Base-by-base conservation (phyloP, 306 rosid species). In the Styphnolobium japonicum region DNA sequence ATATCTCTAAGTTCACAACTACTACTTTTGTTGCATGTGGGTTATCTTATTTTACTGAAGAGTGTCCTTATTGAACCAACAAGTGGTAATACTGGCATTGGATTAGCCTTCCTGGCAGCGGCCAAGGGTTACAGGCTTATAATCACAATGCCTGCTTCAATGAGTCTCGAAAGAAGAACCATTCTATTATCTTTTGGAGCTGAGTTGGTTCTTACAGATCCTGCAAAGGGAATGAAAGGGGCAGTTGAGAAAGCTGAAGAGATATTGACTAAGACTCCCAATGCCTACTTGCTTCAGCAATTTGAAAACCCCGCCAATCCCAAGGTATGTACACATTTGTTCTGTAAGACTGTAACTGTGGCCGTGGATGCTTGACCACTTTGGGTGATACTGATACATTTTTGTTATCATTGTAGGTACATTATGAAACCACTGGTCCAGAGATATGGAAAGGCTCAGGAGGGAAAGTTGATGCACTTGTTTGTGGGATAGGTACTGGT, bases 271-370 rank as follows among this genome's bases (percentile, higher is more conserved):
- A 86, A 70, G 87, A 90, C 92, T 68, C 91, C 92, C 46, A 75
- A 90, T 48, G 86, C 89, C 45, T 90, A 85, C 82, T 80, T 90
- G 0, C 91, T 90, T 74, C 85, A 88, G 81, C 92, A 90, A 53
- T 87, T 87, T 76, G 89, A 90, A 85, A 90, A 90, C 81, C 92
- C 94, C 25, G 87, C 94, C 78, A 90, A 90, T 81, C 94, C 92
- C 10, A 90, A 88, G 92, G 92, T 88, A 67, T 53, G 10, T 75
- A 27, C 5, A 61, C 37, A 46, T 42, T 70, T 66, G 22, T 76
- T 31, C 39, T 48, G 31, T n/a, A n/a, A n/a, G n/a, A n/a, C n/a
- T n/a, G n/a, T 67, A 22, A 67, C 49, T 51, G 25, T 10, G 39
- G 57, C 31, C 14, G 63, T 67, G 39, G 68, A 55, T 65, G 27